phyloP scores from a whole-genome alignment of 2,329 filamentous ascomycete genomes.

The Furcasterigmium furcatum region DNA sequence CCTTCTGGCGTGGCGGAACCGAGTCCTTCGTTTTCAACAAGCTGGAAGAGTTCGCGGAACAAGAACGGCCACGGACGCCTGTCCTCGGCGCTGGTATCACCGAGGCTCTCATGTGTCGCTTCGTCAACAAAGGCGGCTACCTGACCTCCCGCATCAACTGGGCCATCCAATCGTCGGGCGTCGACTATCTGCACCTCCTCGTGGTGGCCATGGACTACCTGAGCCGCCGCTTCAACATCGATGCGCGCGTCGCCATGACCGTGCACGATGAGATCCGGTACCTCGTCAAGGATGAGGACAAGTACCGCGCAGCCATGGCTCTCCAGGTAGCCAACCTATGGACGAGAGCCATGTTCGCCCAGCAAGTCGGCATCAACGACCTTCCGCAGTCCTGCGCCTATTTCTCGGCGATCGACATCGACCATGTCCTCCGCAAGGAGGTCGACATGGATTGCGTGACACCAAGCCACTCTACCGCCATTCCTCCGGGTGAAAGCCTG shows the following conservation, averaged over 20 bases:
- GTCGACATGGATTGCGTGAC: slow-evolving; percentile 98
- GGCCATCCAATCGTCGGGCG: slow-evolving; percentile 96
- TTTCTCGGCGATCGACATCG: slow-evolving; percentile 93
- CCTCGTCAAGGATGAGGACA: slow-evolving; percentile 79
- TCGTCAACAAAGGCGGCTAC: slow-evolving; percentile 84
- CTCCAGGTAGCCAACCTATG: slow-evolving; percentile 92
- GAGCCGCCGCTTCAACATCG: slow-evolving; percentile 76
- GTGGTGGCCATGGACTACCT: slow-evolving; percentile 95
- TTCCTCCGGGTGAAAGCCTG: slow-evolving; percentile 80
- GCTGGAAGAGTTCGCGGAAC: slow-evolving; percentile 95
- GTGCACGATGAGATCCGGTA: slow-evolving; percentile 98
- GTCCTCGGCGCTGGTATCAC: slow-evolving; percentile 95
- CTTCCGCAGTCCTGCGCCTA: slow-evolving; percentile 92
- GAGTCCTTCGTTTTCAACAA: slow-evolving; percentile 99
- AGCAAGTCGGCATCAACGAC: slow-evolving; percentile 95
- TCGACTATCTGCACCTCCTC: slow-evolving; percentile 93
- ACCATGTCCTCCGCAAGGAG: slow-evolving; percentile 93
- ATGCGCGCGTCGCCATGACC: slow-evolving; percentile 84
- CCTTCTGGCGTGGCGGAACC: slow-evolving; percentile 94
- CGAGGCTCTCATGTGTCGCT: slow-evolving; percentile 86
- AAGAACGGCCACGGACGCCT: slow-evolving; percentile 85
- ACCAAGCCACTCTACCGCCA: slow-evolving; percentile 75
- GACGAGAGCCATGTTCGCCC: slow-evolving; percentile 95
- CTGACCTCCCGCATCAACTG: slow-evolving; percentile 97
- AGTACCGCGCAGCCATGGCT: slow-evolving; percentile 87